Percentiles rank a stretch among this genome's conserved stretches.
These are phyloP conservation scores for Fusarium sp. DNA, from an alignment of 2,329 filamentous ascomycete genomes.

Conservation along the genomic window DNA sequence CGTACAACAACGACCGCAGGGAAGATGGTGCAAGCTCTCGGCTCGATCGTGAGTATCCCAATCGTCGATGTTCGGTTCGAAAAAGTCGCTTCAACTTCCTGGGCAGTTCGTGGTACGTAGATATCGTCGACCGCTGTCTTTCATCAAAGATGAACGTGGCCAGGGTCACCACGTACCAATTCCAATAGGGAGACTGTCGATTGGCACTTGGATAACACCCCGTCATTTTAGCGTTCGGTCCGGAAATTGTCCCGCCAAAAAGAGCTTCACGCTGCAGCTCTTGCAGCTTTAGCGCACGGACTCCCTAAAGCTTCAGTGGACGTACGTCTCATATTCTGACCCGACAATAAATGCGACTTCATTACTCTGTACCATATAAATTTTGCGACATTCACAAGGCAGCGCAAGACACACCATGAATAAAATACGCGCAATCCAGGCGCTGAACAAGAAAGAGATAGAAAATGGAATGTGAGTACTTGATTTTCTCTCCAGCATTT, in stretches of 20 bases:
- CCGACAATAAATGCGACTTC: conserved; percentile 5
- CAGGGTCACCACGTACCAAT: conserved; percentile 37
- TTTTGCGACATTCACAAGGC: not conserved
- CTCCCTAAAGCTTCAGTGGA: conserved; percentile 27
- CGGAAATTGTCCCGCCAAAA: conserved; percentile 49
- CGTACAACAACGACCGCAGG: conserved; percentile 6
- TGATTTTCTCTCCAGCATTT: not conserved
- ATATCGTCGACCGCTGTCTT: conserved; percentile 37
- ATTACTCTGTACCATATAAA: not conserved
- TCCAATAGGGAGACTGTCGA: not conserved
- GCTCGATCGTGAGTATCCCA: conserved; percentile 15
- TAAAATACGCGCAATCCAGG: conserved; percentile 89
- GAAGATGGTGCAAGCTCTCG: not conserved
- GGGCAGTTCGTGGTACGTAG: conserved; percentile 17
- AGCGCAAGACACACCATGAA: conserved; percentile 72
- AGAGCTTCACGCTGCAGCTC: conserved; percentile 15
- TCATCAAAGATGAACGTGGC: conserved; percentile 39
- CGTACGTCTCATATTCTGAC: conserved; percentile 13
- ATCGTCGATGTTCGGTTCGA: not conserved
- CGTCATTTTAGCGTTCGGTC: conserved; percentile 43
- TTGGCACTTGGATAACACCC: conserved; percentile 20
- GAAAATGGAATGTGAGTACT: conserved; percentile 82
- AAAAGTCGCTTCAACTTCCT: conserved; percentile 10
- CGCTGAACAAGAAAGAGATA: conserved; percentile 93
- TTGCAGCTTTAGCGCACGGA: conserved; percentile 28